These are phyloP conservation scores for Apophysomyces sp. DNA, from an alignment of 371 early-diverging fungal species.

Conservation along the genomic window DNA sequence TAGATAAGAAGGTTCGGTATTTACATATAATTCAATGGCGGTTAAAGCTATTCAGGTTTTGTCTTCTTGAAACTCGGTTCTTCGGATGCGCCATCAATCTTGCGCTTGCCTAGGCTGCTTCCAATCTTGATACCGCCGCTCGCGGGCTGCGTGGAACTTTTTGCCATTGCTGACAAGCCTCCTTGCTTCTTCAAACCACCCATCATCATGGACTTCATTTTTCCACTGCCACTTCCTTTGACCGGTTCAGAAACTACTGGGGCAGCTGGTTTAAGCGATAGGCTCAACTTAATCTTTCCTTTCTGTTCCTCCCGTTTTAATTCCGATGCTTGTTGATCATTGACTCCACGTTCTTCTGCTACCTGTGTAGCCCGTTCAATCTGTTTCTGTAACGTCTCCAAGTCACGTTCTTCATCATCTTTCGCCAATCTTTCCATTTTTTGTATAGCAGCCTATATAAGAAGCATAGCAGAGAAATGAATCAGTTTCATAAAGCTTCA, in stretches of 20 bases:
- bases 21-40: too few species aligned
- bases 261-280: slow-evolving; percentile 28
- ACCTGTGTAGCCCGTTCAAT: slow-evolving; percentile 70
- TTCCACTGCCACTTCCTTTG: background rate
- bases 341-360: slow-evolving; percentile 41
- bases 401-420: slow-evolving; percentile 86
- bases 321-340: slow-evolving; percentile 52
- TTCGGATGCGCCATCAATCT: background rate
- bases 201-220: background rate
- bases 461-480: background rate
- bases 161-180: background rate
- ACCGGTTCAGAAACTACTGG: background rate
- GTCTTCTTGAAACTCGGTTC: background rate
- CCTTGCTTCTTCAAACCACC: background rate
- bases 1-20: too few species aligned
- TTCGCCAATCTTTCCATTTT: slow-evolving; percentile 80
- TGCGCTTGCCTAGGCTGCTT: background rate
- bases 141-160: background rate
- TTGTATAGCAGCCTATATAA: slow-evolving; percentile 69
- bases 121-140: background rate
- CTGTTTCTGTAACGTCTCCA: slow-evolving; percentile 76
- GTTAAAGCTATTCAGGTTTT: background rate
- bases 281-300: slow-evolving; percentile 35
- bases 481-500: too few species aligned
- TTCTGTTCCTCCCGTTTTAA: slow-evolving; percentile 59